These are phyloP conservation scores for Miscanthus lutarioriparius DNA, from an alignment of 176 grass and related monocot genomes.

Conservation along the genomic window DNA sequence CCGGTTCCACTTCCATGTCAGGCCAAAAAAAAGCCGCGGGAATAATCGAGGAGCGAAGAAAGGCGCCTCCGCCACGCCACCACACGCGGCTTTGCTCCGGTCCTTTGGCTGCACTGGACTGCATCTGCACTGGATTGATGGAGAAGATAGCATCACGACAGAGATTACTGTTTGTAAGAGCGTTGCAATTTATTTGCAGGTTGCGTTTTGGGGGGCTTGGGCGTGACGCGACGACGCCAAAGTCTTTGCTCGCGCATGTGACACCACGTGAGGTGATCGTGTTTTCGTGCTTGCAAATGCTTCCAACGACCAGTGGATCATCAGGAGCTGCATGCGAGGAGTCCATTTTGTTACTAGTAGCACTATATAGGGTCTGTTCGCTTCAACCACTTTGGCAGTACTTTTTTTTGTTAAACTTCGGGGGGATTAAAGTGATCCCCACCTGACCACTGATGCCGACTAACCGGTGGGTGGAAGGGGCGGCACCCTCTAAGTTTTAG, in stretches of 20 bases:
- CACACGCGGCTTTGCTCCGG: conserved; percentile 29
- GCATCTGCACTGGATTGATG: conserved; percentile 10
- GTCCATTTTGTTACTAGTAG: not conserved
- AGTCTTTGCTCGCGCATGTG: conserved; percentile 32
- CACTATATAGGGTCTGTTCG: too few species aligned
- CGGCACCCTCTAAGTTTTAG: too few species aligned
- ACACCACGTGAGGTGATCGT: conserved; percentile 43
- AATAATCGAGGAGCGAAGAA: conserved; percentile 9
- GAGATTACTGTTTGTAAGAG: not conserved
- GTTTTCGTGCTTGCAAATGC: not conserved
- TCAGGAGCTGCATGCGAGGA: not conserved
- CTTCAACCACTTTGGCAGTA: too few species aligned
- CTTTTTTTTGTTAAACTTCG: too few species aligned
- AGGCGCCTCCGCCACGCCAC: conserved; percentile 7
- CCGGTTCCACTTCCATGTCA: conserved; percentile 60
- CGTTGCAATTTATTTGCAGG: not conserved
- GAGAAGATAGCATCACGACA: not conserved
- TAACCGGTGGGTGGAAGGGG: too few species aligned
- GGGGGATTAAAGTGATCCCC: too few species aligned
- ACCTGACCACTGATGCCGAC: too few species aligned
- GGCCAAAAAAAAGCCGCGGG: conserved; percentile 21
- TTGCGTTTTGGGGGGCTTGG: not conserved
- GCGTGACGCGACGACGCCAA: not conserved
- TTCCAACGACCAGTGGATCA: not conserved
- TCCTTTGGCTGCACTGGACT: not conserved